Conservation (phyloP, 192 early-diverging fungal genomes). For the Coemansia sp. region DNA sequence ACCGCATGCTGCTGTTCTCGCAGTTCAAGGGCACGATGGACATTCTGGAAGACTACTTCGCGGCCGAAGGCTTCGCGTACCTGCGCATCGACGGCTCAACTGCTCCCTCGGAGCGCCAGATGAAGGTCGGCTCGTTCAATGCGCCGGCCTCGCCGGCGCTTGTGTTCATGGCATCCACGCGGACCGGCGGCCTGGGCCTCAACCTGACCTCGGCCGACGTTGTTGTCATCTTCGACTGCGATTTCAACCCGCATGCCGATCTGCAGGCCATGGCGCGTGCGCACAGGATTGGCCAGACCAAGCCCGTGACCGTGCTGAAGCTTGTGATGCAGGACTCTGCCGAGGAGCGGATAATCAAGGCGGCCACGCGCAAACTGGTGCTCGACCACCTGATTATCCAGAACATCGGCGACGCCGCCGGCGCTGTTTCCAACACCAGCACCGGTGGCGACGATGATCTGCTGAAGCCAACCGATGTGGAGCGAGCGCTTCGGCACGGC, state of each 20-base stretch:
- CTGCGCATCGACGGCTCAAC: conserved; percentile 91
- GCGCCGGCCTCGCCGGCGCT: conserved; percentile 81
- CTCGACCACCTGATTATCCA: conserved; percentile 96
- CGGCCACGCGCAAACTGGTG: conserved; percentile 95
- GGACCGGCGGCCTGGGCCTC: conserved; percentile 92
- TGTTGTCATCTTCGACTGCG: conserved; percentile 91
- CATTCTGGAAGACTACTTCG: conserved; percentile 88
- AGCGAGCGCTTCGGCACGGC: conserved; percentile 83
- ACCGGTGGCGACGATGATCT: conserved; percentile 21
- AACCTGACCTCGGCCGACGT: conserved; percentile 94
- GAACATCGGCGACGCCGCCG: conserved; percentile 61
- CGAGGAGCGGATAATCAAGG: conserved; percentile 94
- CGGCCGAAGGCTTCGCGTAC: conserved; percentile 68
- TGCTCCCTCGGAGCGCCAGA: conserved; percentile 72
- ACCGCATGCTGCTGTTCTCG: conserved; percentile 93
- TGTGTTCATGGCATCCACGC: conserved; percentile 89
- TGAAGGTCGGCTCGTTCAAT: conserved; percentile 90
- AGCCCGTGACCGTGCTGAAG: conserved; percentile 91
- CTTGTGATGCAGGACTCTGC: conserved; percentile 93
- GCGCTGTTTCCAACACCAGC: neutral
- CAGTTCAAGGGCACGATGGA: conserved; percentile 94
- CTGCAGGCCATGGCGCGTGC: conserved; percentile 95
- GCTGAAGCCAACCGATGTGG: conserved; percentile 15
- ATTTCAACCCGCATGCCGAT: conserved; percentile 94
- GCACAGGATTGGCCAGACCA: conserved; percentile 96